These are phyloP conservation scores for Dothistroma septosporum DNA, from an alignment of 2,329 filamentous ascomycete species.

Conservation along the genomic window DNA sequence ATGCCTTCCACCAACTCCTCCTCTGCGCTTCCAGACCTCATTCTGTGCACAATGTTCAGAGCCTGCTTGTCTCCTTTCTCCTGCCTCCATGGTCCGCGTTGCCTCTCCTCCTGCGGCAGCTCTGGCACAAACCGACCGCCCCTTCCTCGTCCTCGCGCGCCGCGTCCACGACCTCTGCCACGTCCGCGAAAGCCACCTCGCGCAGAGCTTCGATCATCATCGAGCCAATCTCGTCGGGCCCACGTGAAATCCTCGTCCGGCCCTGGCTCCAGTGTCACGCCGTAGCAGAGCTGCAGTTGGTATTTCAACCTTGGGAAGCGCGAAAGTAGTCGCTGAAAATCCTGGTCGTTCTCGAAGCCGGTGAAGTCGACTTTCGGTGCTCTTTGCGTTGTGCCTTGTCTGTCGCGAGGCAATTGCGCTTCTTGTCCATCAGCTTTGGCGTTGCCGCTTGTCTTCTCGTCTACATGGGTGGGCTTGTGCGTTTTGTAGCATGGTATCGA, in stretches of 20 bases:
- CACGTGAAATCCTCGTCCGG: conserved; percentile 30
- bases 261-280: conserved; percentile 35
- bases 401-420: conserved; percentile 8
- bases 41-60: conserved; percentile 26
- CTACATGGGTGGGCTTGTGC: conserved; percentile 34
- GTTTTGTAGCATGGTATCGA: conserved; percentile 39
- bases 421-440: background rate
- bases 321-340: conserved; percentile 32
- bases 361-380: conserved; percentile 28
- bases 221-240: conserved; percentile 26
- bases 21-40: conserved; percentile 30
- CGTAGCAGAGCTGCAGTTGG: conserved; percentile 35
- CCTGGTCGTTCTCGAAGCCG: conserved; percentile 32
- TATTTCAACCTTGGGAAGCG: conserved; percentile 33
- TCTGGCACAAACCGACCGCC: conserved; percentile 12
- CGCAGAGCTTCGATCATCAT: conserved; percentile 4
- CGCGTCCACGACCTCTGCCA: conserved; percentile 16
- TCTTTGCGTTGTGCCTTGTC: conserved; percentile 25
- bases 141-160: conserved; percentile 19
- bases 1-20: conserved; percentile 38
- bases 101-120: conserved; percentile 17
- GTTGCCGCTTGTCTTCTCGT: conserved; percentile 8
- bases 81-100: conserved; percentile 35
- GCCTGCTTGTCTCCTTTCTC: conserved; percentile 37
- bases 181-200: conserved; percentile 21